Base-by-base conservation (phyloP, 805 yeast species). In the Isabelozyma pseudorhagii region DNA sequence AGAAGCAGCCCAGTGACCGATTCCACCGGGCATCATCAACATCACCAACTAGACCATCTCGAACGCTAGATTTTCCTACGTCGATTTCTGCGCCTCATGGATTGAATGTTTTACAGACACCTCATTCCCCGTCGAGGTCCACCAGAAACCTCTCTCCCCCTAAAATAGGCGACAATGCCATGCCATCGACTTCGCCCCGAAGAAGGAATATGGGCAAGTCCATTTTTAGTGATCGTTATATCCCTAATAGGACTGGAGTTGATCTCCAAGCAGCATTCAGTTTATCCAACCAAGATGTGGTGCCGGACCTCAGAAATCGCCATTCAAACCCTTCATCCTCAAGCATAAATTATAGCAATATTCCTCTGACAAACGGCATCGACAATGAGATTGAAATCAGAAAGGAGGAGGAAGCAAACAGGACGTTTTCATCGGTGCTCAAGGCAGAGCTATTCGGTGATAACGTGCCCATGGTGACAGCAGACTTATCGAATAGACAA, bases 401-500 rank as follows among this genome's bases (percentile, higher is more conserved):
- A 54, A 77, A 83, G 54, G 89, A 84, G 60, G 86, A 85, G 56
- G 96, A 89, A 60, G 97, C 97, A 4, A 89, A 89, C 63, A 74
- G 87, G 54, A 89, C 96, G 0, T 94, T 92, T 67, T 85, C 92
- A 48, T 83, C 93, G 0, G 88, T 94, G 2, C 71, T 94, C 44
- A 87, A 88, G 58, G 88, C 96, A 34, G 99, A 94, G 65, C 70
- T 94, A 36, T 94, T 94, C 73, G 98, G 97, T 13, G 94, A 87
- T 61, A 82, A 87, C 52, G 82, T 89, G 4, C 89, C 92, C 5
- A 66, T 67, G 71, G 75, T 77, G 9, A 63, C 73, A 4, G 71
- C 78, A 9, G 69, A 66, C 49, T 50, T 68, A 18, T 51, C 67
- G 8, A 42, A 38, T 18, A 38, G 25, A 11, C 42, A 21, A 10